Evolutionary conservation across 2,329 filamentous ascomycete species (phyloP), one percentile per base, ranked within the genome.

Genomic region (Ophiostoma tasmaniense): DNA sequence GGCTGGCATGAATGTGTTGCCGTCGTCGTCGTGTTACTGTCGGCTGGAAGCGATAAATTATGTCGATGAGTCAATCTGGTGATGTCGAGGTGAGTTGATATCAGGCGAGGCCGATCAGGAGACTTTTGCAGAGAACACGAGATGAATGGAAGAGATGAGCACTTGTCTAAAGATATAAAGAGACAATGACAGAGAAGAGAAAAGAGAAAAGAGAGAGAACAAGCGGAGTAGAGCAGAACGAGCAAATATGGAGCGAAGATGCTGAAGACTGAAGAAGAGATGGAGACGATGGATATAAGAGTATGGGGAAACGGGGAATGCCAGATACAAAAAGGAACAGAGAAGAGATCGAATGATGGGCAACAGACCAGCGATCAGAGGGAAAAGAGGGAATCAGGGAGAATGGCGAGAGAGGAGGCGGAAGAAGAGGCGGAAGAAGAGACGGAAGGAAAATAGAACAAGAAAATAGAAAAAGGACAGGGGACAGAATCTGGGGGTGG

Each of bases 251-350:
- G 6, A 11, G 22, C 22, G 22, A 61, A 55, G 50, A 55, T 55
- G 50, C n/a, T 22, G 50, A 55, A 25, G 50, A 55, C n/a, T 22
- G 50, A 55, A 25, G 50, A 55, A 25, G 50, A 55, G 50, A 61
- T 30, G 55, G 25, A 28, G 55, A 61, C 25, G 25, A 61, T 30
- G 55, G 55, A 20, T 28, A 61, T 33, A 61, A 28, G n/a, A 61
- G 55, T 61, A 61, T 61, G 55, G 55, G 55, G 55, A 61, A 61
- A 61, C 25, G 25, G 50, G 55, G 25, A 61, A 61, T 61, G 55
- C 55, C 6, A 30, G 25, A 33, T 14, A 28, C 25, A 13, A 55
- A 55, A 55, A 55, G 50, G 50, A 25, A 55, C n/a, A 13, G 11
- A 37, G n/a, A 55, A 55, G 50, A 22, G 50, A 25, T 55, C n/a